Evolutionary conservation across 192 early-diverging fungal genomes (phyloP), one percentile per base, ranked within the genome.

Genomic region (Coemansia sp.): DNA sequence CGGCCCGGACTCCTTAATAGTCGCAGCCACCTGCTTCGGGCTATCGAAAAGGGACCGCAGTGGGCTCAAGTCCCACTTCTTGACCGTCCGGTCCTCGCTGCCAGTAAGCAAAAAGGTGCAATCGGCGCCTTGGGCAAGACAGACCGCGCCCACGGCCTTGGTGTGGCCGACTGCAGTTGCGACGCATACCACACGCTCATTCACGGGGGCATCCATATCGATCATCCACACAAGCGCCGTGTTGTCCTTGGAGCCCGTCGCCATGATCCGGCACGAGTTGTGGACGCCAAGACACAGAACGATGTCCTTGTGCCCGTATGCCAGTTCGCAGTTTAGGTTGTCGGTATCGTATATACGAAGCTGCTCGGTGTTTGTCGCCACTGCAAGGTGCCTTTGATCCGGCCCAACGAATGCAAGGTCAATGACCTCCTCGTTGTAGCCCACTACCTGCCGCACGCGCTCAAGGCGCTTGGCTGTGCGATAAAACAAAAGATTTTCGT

Each of bases 351-450:
- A 98, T 3, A 97, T 70, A 54, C 93, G 85, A 35, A 98, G 81
- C 82, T 94, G 91, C 70, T 95, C 93, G 9, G 90, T 92, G 79
- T 98, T 98, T 20, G 95, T 91, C 1, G 93, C 92, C 16, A 97
- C 92, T 14, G 91, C 95, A 64, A 98, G 60, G 58, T 91, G 85
- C 1, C 52, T 65, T 54, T 95, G 88, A 6, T 84, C 69, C 20
- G 80, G 68, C 20, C 91, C 93, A n/a, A 93, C 77, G 39, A 91
- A 91, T 1, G 75, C 75, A 49, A 97, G 65, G 67, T 95, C 95
- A 14, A 97, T 87, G 30, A 99, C 86, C 62, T 99, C 97, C 59
- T 99, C 93, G 61, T 98, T 98, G 73, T 95, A 93, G 34, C 97
- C 97, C 6, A 93, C 88, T 71, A 97, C 88, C 72, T 95, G 91